These are phyloP conservation scores for Colletotrichum chrysophilum DNA, from an alignment of 2,329 filamentous ascomycete species.

Conservation along the genomic window DNA sequence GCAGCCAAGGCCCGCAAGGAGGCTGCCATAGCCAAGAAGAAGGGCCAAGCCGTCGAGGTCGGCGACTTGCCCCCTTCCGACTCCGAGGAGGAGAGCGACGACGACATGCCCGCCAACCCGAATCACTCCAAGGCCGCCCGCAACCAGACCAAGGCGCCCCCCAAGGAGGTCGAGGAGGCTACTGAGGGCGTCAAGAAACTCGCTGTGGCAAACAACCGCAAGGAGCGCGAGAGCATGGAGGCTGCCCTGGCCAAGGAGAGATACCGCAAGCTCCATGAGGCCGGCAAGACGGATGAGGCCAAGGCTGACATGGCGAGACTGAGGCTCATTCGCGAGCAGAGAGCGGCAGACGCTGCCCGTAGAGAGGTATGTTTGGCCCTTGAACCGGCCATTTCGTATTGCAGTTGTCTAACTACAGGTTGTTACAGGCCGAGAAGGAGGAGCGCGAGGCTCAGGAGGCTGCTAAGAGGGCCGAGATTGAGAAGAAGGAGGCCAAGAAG, in stretches of 20 bases:
- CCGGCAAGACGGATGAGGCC: constrained; percentile 96
- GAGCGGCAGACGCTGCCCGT: constrained; percentile 81
- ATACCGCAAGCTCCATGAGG: constrained; percentile 89
- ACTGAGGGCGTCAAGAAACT: constrained; percentile 63
- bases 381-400: neutral
- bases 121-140: constrained; percentile 84
- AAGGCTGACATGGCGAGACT: constrained; percentile 87
- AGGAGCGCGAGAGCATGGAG: constrained; percentile 77
- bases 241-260: constrained; percentile 87
- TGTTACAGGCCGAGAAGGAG: constrained; percentile 60
- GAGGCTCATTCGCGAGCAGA: constrained; percentile 81
- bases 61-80: constrained; percentile 85
- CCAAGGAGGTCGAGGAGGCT: constrained; percentile 50
- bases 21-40: constrained; percentile 81
- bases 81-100: constrained; percentile 62
- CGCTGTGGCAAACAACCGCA: constrained; percentile 49
- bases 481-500: constrained; percentile 61
- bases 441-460: constrained; percentile 59
- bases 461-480: constrained; percentile 53
- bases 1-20: constrained; percentile 91
- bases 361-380: constrained; percentile 68
- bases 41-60: constrained; percentile 74
- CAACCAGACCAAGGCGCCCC: constrained; percentile 56
- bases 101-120: constrained; percentile 83
- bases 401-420: neutral